Base-by-base conservation (phyloP, 768 basidiomycete genomes). In the Serendipita sp. region DNA sequence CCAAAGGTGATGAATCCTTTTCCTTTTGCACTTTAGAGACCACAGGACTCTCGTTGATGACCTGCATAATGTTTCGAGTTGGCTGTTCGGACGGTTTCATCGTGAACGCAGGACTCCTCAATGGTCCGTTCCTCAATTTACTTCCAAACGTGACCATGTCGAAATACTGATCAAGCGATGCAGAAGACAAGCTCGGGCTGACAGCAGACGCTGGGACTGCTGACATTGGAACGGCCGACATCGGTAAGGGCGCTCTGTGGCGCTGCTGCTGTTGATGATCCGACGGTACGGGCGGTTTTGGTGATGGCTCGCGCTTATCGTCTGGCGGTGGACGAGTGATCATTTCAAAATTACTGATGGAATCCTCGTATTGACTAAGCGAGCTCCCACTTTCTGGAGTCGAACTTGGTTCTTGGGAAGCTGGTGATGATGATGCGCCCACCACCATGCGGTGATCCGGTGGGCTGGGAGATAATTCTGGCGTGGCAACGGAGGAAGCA, bases 381-480 rank as follows among this genome's bases (percentile, higher is more conserved):
- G 53, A 30, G 20, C 53, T 58, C 17, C 30, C 30, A 34, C 53
- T 58, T 11, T 33, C 53, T 9, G 53, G 30, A 9, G 53, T 24
- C 20, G 53, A 58, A 58, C 17, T 34, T 11, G 24, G 17, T 24
- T n/a, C 31, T 33, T 58, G 45, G 26, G 45, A n/a, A n/a, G n/a
- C n/a, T n/a, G n/a, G n/a, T n/a, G n/a, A n/a, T n/a, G n/a, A n/a
- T n/a, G n/a, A n/a, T n/a, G n/a, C n/a, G n/a, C n/a, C n/a, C n/a
- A n/a, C n/a, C n/a, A n/a, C n/a, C n/a, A n/a, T n/a, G n/a, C n/a
- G n/a, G n/a, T n/a, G n/a, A 38, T 38, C 38, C 38, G 38, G 5
- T 38, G 26, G 53, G 53, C 24, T 31, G 22, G 53, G 53, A 58
- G 53, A 58, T 11, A 58, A 26, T 58, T 58, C 53, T 58, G 53